A percentile compares a stretch with the other conserved stretches of the same genome.
These are phyloP conservation scores for Cucurbita moschata DNA, from an alignment of 306 rosid species.

Conservation along the genomic window DNA sequence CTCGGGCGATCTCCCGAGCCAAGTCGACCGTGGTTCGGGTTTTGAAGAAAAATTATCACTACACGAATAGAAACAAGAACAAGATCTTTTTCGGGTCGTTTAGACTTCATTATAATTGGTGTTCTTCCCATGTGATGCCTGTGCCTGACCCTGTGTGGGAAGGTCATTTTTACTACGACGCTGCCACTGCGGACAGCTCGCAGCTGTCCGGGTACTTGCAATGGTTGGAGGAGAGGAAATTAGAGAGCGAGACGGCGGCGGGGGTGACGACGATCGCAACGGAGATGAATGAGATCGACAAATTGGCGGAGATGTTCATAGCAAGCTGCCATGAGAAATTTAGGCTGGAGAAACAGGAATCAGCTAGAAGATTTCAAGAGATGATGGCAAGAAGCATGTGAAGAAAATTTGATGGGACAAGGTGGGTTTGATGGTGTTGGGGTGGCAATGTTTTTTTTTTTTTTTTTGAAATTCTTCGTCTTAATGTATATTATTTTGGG, in stretches of 20 bases:
- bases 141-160: slow-evolving; percentile 35
- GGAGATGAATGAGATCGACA: slow-evolving; percentile 43
- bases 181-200: slow-evolving; percentile 14
- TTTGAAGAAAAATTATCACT: slow-evolving; percentile 15
- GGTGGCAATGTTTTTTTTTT: not conserved
- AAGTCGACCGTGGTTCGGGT: slow-evolving; percentile 22
- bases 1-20: slow-evolving; percentile 39
- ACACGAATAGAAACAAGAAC: slow-evolving; percentile 18
- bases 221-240: slow-evolving; percentile 66
- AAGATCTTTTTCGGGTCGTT: slow-evolving; percentile 61
- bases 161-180: slow-evolving; percentile 30
- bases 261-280: not conserved
- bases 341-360: slow-evolving; percentile 77
- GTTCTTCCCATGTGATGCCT: slow-evolving; percentile 50
- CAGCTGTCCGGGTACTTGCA: slow-evolving; percentile 62
- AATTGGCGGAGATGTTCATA: slow-evolving; percentile 65
- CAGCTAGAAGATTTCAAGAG: slow-evolving; percentile 60
- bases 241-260: not conserved
- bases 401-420: not conserved
- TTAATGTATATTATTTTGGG: not conserved
- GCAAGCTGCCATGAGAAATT: slow-evolving; percentile 70
- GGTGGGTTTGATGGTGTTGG: not conserved
- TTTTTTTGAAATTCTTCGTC: not conserved
- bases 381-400: slow-evolving; percentile 60
- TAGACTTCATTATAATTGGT: slow-evolving; percentile 80